Conservation (phyloP, 768 basidiomycete species). For the Termitomyces sp. region DNA sequence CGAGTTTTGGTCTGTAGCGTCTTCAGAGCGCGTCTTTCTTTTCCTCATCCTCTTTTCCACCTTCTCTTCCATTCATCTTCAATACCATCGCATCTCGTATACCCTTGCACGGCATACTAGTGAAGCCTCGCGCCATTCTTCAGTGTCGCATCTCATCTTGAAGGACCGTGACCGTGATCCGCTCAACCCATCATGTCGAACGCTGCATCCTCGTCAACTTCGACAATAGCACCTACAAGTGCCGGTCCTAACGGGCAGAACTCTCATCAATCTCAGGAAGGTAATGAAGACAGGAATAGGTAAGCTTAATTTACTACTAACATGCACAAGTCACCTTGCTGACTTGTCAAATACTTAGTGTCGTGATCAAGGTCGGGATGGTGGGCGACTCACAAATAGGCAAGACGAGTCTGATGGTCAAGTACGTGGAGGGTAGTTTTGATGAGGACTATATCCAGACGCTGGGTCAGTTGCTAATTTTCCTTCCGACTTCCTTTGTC, state of each 20-base stretch:
- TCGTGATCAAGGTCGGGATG: conserved; percentile 99
- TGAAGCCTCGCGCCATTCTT: conserved; percentile 12
- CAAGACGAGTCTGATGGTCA: conserved; percentile 99
- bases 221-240: conserved; percentile 35
- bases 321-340: background rate
- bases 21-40: conserved; percentile 34
- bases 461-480: conserved; percentile 57
- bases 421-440: conserved; percentile 98
- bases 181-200: conserved; percentile 38
- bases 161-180: conserved; percentile 14
- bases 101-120: conserved; percentile 14
- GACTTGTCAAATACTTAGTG: conserved; percentile 34
- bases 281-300: conserved; percentile 76
- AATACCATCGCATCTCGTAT: conserved; percentile 15
- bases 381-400: conserved; percentile 99
- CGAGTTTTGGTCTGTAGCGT: conserved; percentile 26
- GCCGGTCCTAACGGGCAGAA: conserved; percentile 51
- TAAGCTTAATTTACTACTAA: conserved; percentile 15
- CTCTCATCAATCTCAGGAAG: conserved; percentile 43
- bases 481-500: background rate
- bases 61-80: conserved; percentile 13
- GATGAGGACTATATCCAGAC: conserved; percentile 99
- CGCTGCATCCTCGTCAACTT: conserved; percentile 43
- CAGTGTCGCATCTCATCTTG: conserved; percentile 12
- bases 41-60: conserved; percentile 24